Percentiles rank a stretch among this genome's conserved stretches.
Evolutionary conservation across 1,284 basidiomycete genomes (phyloP).

Genomic region (Hemileia vastatrix): DNA sequence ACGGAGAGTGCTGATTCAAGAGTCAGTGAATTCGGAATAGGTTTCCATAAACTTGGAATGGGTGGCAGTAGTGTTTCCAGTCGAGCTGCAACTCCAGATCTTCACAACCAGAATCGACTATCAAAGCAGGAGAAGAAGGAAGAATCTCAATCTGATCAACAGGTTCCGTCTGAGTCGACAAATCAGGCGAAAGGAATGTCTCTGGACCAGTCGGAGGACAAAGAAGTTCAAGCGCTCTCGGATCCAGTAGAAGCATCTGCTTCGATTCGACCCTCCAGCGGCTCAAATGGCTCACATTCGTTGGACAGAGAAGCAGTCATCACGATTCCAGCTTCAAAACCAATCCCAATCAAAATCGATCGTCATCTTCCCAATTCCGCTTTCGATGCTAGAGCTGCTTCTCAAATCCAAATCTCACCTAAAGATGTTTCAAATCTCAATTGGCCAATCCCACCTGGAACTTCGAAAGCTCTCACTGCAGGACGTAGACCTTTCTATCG

Average conservation of each 20-base stretch:
- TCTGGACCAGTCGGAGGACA: no score
- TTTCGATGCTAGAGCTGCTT: background rate
- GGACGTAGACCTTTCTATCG: background rate
- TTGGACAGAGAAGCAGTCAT: background rate
- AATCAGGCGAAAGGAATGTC: no score
- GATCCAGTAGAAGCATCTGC: background rate
- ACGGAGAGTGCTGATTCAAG: background rate
- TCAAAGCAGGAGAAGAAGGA: background rate
- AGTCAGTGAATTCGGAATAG: background rate
- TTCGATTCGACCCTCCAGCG: background rate
- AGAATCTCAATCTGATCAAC: background rate
- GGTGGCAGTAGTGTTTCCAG: background rate
- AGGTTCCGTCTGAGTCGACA: background rate
- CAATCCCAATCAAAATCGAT: background rate
- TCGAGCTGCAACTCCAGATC: background rate
- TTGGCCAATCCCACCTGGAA: background rate
- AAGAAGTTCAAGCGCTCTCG: background rate
- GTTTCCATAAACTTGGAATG: background rate
- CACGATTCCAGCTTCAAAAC: background rate
- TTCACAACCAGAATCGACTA: background rate
- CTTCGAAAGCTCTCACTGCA: background rate
- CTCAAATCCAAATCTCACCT: background rate
- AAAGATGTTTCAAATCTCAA: background rate
- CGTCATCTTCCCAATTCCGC: background rate
- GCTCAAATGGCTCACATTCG: background rate